Conservation (phyloP, 192 early-diverging fungal species). For the Coemansia sp. region DNA sequence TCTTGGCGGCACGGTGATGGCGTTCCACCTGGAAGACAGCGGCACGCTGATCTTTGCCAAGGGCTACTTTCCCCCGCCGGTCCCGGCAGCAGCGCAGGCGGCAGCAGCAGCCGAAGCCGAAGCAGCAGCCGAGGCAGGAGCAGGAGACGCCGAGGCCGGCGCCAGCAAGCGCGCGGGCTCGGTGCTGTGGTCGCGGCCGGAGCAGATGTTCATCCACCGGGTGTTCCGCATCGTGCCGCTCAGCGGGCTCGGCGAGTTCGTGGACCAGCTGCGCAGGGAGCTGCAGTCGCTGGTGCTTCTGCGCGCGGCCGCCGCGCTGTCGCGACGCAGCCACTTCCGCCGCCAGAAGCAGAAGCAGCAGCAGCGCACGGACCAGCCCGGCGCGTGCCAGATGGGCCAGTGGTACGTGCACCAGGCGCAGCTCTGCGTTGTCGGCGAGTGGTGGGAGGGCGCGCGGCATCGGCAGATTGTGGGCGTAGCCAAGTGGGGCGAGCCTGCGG, state of each 20-base stretch:
- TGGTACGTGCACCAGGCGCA: conserved; percentile 57
- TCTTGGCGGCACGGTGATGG: conserved; percentile 50
- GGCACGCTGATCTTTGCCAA: conserved; percentile 41
- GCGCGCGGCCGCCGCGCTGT: conserved; percentile 40
- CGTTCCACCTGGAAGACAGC: conserved; percentile 23
- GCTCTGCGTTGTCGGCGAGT: conserved; percentile 50
- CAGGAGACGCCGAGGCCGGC: not conserved
- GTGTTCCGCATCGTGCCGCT: conserved; percentile 51
- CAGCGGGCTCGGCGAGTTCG: conserved; percentile 29
- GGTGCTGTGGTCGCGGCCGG: conserved; percentile 8
- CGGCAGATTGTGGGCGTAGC: conserved; percentile 50
- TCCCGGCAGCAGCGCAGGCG: not conserved
- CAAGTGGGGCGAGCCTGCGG: conserved; percentile 16
- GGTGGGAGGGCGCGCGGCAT: conserved; percentile 36
- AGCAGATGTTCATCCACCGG: conserved; percentile 38
- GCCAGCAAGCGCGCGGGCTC: not conserved
- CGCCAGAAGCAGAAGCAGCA: not conserved
- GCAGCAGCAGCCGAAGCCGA: not conserved
- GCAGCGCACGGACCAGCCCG: too few relatives aligned
- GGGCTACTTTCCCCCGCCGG: conserved; percentile 40
- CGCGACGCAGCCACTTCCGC: conserved; percentile 17
- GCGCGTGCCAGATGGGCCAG: conserved; percentile 41
- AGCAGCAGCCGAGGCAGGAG: not conserved
- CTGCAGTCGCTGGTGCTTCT: conserved; percentile 44
- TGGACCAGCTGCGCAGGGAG: conserved; percentile 48